Base-by-base conservation (phyloP, 2,329 filamentous ascomycete genomes). In the Ceratocystis harringtonii region DNA sequence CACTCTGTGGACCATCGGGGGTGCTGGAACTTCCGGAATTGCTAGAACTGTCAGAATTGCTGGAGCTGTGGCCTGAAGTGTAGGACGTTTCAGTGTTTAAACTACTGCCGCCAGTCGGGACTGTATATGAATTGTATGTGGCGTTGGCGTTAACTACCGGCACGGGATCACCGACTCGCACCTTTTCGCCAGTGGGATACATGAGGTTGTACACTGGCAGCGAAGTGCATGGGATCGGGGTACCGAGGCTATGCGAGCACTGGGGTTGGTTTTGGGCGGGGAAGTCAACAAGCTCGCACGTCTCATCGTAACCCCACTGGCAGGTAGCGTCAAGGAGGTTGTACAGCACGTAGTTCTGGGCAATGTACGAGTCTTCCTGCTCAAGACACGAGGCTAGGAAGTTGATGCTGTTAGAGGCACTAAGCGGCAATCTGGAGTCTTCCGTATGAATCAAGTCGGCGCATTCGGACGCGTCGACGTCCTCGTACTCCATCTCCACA, bases 341-440 rank as follows among this genome's bases (percentile, higher is more conserved):
- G 74, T 77, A 78, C 19, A 83, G 75, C 61, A 75, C 72, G 72
- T 81, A 74, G 74, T 84, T 82, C 69, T 78, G 73, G 67, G 75
- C 80, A 57, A 82, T 78, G 77, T 78, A 83, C 74, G 75, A 81
- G 70, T 74, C 72, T 6, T 15, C 44, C 68, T 77, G 69, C 15
- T 71, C 72, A 12, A 81, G 73, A 71, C 81, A 83, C 67, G 73
- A 74, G 63, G 76, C 71, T 6, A 82, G 70, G 68, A 76, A 82
- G 73, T 80, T 79, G 76, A 84, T 83, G 74, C 78, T 80, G 77
- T 83, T 83, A 70, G 80, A 71, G 1, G 81, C 81, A 63, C 76
- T 77, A 61, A 85, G 77, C 5, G 81, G 78, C 45, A 85, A 74
- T 74, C 80, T 81, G 73, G 74, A 72, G 62, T 74, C 76, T 63